phyloP scores from a whole-genome alignment of 352 stramenopile species.

The Pythium sp. region DNA sequence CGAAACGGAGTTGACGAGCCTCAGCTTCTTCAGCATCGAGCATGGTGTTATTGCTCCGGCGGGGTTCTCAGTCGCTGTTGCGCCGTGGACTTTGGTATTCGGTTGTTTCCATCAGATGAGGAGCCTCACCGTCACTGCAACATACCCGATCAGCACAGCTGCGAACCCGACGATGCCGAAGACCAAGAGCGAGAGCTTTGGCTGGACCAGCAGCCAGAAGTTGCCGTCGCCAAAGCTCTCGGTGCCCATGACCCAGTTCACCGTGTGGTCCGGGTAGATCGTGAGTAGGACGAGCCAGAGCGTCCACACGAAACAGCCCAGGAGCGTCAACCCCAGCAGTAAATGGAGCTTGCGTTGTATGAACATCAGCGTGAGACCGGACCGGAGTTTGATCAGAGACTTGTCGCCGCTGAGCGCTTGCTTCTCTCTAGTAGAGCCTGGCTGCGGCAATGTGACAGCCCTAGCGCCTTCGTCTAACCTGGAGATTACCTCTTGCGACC shows the following conservation, averaged over 20 bases:
- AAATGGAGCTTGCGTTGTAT: neutral
- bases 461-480: neutral
- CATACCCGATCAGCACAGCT: slow-evolving; percentile 25
- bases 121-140: slow-evolving; percentile 11
- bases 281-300: slow-evolving; percentile 34
- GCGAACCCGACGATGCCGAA: slow-evolving; percentile 22
- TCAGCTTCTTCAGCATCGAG: neutral
- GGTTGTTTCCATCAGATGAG: neutral
- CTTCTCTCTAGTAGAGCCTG: neutral
- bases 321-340: neutral
- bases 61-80: neutral
- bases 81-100: neutral
- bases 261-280: slow-evolving; percentile 22
- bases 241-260: slow-evolving; percentile 38
- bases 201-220: slow-evolving; percentile 40
- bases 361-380: neutral
- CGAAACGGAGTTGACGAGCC: neutral
- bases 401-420: neutral
- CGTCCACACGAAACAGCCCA: slow-evolving; percentile 19
- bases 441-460: neutral
- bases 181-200: slow-evolving; percentile 15
- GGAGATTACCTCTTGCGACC: neutral
- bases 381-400: neutral
- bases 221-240: slow-evolving; percentile 28
- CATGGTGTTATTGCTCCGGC: neutral